Conservation (phyloP, 495 filamentous ascomycete species). For the Hamigera avellanea region DNA sequence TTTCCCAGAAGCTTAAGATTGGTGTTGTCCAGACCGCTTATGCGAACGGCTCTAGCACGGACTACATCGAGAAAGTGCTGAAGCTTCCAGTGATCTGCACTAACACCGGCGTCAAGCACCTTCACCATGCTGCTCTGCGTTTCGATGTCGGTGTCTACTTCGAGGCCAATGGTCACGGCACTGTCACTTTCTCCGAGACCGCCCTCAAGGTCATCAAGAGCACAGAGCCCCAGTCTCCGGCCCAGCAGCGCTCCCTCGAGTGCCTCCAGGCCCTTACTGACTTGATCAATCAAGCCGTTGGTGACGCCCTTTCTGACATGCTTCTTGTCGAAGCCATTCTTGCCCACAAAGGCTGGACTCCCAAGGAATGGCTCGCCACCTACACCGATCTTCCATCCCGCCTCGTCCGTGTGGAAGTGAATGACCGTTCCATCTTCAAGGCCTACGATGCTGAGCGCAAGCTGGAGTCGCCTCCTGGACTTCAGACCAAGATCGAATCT, state of each 20-base stretch:
- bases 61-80: conserved; percentile 78
- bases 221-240: conserved; percentile 78
- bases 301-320: conserved; percentile 90
- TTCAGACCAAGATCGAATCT: conserved; percentile 76
- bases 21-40: conserved; percentile 96
- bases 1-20: conserved; percentile 69
- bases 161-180: conserved; percentile 96
- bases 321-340: conserved; percentile 94
- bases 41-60: conserved; percentile 90
- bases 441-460: conserved; percentile 85
- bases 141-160: conserved; percentile 97
- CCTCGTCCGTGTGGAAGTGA: conserved; percentile 84
- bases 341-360: conserved; percentile 85
- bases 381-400: conserved; percentile 95
- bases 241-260: conserved; percentile 73
- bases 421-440: conserved; percentile 75
- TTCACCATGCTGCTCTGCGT: conserved; percentile 84
- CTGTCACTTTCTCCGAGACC: conserved; percentile 80
- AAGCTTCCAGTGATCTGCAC: conserved; percentile 88
- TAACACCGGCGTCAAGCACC: conserved; percentile 89
- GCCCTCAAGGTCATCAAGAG: conserved; percentile 66
- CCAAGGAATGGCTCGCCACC: conserved; percentile 82
- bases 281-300: conserved; percentile 95
- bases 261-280: conserved; percentile 70
- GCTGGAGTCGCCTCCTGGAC: conserved; percentile 64